Percentiles rank a stretch among this genome's conserved stretches.
Conservation (phyloP, 2,329 filamentous ascomycete genomes). For the Colletotrichum orbiculare region DNA sequence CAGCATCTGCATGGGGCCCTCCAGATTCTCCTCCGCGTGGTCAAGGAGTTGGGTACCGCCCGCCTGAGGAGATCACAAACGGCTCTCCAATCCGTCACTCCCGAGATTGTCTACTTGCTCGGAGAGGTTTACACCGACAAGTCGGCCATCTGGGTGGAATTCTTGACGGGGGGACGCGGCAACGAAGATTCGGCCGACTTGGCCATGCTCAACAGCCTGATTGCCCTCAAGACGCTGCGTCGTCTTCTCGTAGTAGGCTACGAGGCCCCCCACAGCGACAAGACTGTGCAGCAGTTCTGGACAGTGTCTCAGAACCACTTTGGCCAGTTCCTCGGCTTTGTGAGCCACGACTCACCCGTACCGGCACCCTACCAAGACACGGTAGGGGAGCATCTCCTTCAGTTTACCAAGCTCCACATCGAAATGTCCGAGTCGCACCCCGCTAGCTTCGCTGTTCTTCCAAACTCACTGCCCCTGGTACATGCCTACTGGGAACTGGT, state of each 20-base stretch:
- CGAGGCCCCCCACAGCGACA: conserved; percentile 83
- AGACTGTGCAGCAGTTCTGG: conserved; percentile 85
- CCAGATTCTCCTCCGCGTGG: conserved; percentile 82
- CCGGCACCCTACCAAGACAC: conserved; percentile 66
- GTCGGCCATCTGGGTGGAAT: conserved; percentile 74
- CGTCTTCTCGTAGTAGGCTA: conserved; percentile 85
- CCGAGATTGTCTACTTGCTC: conserved; percentile 85
- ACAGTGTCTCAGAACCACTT: conserved; percentile 80
- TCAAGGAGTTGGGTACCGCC: conserved; percentile 90
- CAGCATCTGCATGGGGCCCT: conserved; percentile 78
- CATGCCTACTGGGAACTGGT: conserved; percentile 89
- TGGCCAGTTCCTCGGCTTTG: conserved; percentile 76
- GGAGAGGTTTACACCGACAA: conserved; percentile 82
- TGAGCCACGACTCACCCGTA: conserved; percentile 66
- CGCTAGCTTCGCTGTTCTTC: conserved; percentile 84
- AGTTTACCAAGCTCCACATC: conserved; percentile 91
- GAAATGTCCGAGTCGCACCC: conserved; percentile 85
- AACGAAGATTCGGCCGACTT: conserved; percentile 69
- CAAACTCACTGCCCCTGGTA: conserved; percentile 81
- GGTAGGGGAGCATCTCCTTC: conserved; percentile 87
- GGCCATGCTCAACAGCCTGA: conserved; percentile 80
- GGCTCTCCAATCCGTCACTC: conserved; percentile 80
- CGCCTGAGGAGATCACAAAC: conserved; percentile 79
- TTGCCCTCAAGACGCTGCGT: conserved; percentile 82
- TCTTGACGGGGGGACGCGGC: conserved; percentile 67